Evolutionary conservation across 2,329 filamentous ascomycete genomes (phyloP).

Genomic region (Pyricularia sp.): DNA sequence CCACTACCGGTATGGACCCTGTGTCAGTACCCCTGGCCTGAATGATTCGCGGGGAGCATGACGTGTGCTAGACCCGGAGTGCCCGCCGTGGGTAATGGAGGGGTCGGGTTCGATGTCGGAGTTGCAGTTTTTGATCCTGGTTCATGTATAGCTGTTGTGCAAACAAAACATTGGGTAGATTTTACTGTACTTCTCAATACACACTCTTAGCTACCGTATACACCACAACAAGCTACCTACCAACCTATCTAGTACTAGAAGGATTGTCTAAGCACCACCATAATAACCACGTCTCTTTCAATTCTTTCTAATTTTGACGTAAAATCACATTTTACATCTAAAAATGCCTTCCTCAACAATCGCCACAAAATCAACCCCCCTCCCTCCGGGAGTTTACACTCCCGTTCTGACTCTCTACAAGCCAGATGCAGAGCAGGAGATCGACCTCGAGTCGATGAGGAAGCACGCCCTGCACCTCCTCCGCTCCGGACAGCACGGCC

Average conservation of each 20-base stretch:
- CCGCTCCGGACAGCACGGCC: conserved; percentile 28
- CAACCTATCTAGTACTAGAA: too few relatives aligned
- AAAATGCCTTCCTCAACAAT: conserved; percentile 1
- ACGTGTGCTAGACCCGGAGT: background rate
- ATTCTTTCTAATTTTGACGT: background rate
- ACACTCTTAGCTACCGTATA: background rate
- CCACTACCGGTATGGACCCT: background rate
- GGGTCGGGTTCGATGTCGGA: background rate
- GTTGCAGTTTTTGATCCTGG: background rate
- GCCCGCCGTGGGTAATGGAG: background rate
- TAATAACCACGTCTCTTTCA: background rate
- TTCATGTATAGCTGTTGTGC: background rate
- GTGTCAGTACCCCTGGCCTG: background rate
- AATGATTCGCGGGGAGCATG: background rate
- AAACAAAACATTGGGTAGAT: background rate
- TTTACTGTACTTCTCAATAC: background rate
- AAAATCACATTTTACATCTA: background rate
- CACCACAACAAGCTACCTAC: background rate
- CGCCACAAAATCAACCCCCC: conserved; percentile 19
- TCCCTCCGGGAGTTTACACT: conserved; percentile 31
- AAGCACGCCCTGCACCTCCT: conserved; percentile 27
- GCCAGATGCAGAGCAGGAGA: conserved; percentile 22
- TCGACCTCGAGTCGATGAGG: conserved; percentile 31
- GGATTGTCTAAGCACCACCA: background rate
- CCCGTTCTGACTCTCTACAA: conserved; percentile 34